A percentile compares a stretch with the other conserved stretches of the same genome.
These are phyloP conservation scores for Phlegmacium glaucopus DNA, from an alignment of 768 basidiomycete species.

Conservation along the genomic window DNA sequence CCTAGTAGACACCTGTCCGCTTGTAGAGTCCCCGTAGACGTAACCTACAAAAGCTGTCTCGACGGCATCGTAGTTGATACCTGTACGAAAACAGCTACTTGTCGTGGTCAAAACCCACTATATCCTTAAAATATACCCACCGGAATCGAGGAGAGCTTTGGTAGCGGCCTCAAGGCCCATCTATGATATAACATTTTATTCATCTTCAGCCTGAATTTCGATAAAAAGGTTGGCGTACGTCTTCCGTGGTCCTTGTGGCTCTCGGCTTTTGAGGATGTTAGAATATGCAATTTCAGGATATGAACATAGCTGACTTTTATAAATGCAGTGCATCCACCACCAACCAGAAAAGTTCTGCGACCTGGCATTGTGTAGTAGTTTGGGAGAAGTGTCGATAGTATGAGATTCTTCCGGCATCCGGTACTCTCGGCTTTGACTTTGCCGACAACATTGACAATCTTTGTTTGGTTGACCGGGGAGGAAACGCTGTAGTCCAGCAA, in stretches of 20 bases:
- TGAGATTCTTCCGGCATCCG: background rate
- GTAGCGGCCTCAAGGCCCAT: conserved; percentile 88
- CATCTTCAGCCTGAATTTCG: background rate
- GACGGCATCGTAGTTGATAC: conserved; percentile 78
- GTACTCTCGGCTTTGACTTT: too few species aligned
- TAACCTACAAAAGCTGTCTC: conserved; percentile 76
- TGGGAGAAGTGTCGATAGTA: background rate
- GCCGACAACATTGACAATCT: too few species aligned
- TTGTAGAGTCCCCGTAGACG: conserved; percentile 77
- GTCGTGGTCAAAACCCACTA: background rate
- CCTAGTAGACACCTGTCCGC: conserved; percentile 54
- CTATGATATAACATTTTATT: conserved; percentile 29
- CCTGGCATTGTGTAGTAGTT: conserved; percentile 31
- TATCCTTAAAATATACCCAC: conserved; percentile 27
- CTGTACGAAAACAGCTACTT: conserved; percentile 28
- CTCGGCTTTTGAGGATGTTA: conserved; percentile 47
- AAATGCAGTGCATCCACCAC: conserved; percentile 74
- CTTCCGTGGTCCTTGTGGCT: conserved; percentile 63
- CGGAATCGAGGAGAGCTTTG: conserved; percentile 84
- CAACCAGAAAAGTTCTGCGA: conserved; percentile 61
- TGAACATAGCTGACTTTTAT: conserved; percentile 53
- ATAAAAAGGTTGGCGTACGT: conserved; percentile 36
- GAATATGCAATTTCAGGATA: conserved; percentile 6
- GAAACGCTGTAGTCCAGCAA: too few species aligned
- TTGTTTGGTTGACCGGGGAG: too few species aligned